Evolutionary conservation across 1,284 basidiomycete genomes (phyloP), one percentile per base, ranked within the genome.

Genomic region (Laetiporus sulphureus): DNA sequence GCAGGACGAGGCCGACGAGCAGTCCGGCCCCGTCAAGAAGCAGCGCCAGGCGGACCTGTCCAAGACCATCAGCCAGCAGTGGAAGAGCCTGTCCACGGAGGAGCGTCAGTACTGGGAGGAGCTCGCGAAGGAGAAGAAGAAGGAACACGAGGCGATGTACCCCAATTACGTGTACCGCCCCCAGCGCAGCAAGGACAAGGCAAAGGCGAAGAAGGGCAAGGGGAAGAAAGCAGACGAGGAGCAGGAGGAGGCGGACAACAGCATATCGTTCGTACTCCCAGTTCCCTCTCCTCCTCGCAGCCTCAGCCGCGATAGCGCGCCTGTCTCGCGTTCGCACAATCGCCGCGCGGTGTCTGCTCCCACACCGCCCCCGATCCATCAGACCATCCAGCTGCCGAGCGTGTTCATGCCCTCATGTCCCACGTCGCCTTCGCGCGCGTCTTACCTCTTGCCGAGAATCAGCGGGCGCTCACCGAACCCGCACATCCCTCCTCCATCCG

Each of bases 81-180:
- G 81, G 81, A 83, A 81, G 64, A 55, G 68, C 32, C 69, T 85
- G 42, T 57, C 75, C 13, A 38, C 68, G 15, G 77, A 79, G 54
- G 80, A 84, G 59, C 65, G 77, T 40, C 63, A 74, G 52, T 72
- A 75, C 53, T 84, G 80, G 80, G 75, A 76, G 57, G 71, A 75
- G 41, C 54, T 73, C 36, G 74, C 73, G 25, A 75, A 75, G 62
- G 71, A 74, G 57, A 72, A 70, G 60, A 75, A 75, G 63, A 71
- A 69, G 61, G 73, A 75, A 58, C 73, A 75, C 51, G 74, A 75
- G 63, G 66, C 69, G 55, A 63, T 77, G 68, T 79, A 85, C 50
- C 83, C 83, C 49, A 73, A 77, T 59, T 85, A 85, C 60, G 82
- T 85, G 24, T 86, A 86, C 56, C 77, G 83, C 15, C 84, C 83